These are phyloP conservation scores for Colletotrichum orbiculare DNA, from an alignment of 2,329 filamentous ascomycete genomes.

Conservation along the genomic window DNA sequence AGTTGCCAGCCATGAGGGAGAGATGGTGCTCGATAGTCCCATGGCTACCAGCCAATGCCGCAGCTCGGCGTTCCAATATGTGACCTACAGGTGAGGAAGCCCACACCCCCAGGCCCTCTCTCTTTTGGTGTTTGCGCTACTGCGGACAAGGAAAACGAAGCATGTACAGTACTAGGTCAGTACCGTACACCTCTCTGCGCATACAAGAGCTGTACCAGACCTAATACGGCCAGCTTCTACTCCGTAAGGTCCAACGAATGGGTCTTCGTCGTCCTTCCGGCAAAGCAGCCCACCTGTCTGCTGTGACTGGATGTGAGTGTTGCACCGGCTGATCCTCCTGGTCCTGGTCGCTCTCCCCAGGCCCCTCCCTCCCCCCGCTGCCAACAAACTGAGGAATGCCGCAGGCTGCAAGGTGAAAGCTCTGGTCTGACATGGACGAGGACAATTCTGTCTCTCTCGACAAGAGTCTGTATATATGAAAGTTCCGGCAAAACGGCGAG, in stretches of 20 bases:
- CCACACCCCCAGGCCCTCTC: conserved; percentile 23
- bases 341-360: conserved; percentile 21
- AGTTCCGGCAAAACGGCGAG: too few species aligned
- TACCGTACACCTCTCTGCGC: conserved; percentile 19
- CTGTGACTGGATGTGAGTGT: conserved; percentile 27
- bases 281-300: conserved; percentile 18
- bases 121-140: conserved; percentile 29
- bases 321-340: conserved; percentile 25
- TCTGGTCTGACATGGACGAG: conserved; percentile 15
- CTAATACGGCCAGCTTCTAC: conserved; percentile 15
- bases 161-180: conserved; percentile 23
- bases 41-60: conserved; percentile 30
- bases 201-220: conserved; percentile 28
- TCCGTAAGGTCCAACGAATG: conserved; percentile 14
- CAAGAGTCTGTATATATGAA: too few species aligned
- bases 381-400: conserved; percentile 23
- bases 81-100: conserved; percentile 31
- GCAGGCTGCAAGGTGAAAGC: conserved; percentile 12
- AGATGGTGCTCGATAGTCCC: conserved; percentile 23
- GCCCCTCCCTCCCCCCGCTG: background rate
- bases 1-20: conserved; percentile 30
- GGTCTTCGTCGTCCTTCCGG: conserved; percentile 14
- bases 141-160: conserved; percentile 21
- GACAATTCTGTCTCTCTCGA: background rate
- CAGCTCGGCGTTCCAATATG: conserved; percentile 30